Conservation (phyloP, 371 early-diverging fungal species). For the Chytridiales sp. region DNA sequence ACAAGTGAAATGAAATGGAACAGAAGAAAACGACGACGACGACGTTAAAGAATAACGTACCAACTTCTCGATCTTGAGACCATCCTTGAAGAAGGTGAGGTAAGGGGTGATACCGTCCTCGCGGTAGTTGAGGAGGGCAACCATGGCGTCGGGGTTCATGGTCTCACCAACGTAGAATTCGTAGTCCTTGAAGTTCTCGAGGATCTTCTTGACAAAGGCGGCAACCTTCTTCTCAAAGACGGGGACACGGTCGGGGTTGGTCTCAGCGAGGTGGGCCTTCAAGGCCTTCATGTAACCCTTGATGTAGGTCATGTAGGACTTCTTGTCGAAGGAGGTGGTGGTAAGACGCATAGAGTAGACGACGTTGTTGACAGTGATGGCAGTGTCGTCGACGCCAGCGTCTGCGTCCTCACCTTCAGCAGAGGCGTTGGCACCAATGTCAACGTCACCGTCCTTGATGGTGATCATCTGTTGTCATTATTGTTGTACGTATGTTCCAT, state of each 20-base stretch:
- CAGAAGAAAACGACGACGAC: no score
- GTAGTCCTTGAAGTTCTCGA: slow-evolving; percentile 75
- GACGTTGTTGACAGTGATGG: slow-evolving; percentile 79
- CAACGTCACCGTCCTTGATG: slow-evolving; percentile 68
- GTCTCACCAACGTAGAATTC: slow-evolving; percentile 88
- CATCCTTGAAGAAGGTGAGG: slow-evolving; percentile 92
- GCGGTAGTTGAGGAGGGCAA: slow-evolving; percentile 91
- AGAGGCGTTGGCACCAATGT: slow-evolving; percentile 94
- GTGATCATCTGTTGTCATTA: slow-evolving; percentile 59
- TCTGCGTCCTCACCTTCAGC: slow-evolving; percentile 74
- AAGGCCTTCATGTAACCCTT: slow-evolving; percentile 90
- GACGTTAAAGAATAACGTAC: no score
- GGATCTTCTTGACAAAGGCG: slow-evolving; percentile 69
- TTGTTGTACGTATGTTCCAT: no score
- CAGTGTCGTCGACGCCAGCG: slow-evolving; percentile 64
- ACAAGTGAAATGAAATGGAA: no score
- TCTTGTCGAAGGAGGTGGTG: slow-evolving; percentile 84
- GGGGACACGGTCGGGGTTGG: slow-evolving; percentile 67
- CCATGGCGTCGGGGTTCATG: slow-evolving; percentile 88
- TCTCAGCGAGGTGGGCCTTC: slow-evolving; percentile 60
- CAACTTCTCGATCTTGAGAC: slow-evolving; percentile 79
- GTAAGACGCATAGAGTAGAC: slow-evolving; percentile 78
- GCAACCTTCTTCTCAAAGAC: slow-evolving; percentile 68
- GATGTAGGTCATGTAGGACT: slow-evolving; percentile 86
- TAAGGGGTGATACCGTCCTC: slow-evolving; percentile 90